phyloP scores from a whole-genome alignment of 2,329 filamentous ascomycete species.

The Cytospora chrysosperma region DNA sequence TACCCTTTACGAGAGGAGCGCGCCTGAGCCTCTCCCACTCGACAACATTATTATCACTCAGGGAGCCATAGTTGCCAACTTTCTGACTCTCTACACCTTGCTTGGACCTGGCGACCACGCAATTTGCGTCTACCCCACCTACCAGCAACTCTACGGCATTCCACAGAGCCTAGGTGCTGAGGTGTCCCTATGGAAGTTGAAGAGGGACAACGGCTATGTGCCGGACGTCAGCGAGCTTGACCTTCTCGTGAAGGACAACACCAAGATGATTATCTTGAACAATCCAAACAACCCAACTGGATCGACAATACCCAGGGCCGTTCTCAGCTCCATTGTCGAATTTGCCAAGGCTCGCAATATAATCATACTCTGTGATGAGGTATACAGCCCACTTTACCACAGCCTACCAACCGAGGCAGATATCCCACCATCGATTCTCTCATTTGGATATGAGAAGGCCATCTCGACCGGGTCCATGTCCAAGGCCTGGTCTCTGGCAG shows the following conservation, averaged over 20 bases:
- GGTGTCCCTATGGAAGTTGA: constrained; percentile 73
- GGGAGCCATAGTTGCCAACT: constrained; percentile 83
- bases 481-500: constrained; percentile 81
- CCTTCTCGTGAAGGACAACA: constrained; percentile 63
- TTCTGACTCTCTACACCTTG: constrained; percentile 72
- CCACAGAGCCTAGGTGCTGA: constrained; percentile 73
- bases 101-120: constrained; percentile 76
- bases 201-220: constrained; percentile 62
- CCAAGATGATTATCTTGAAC: constrained; percentile 62
- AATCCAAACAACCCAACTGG: constrained; percentile 86
- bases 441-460: constrained; percentile 68
- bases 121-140: constrained; percentile 82
- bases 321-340: constrained; percentile 60
- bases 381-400: constrained; percentile 83
- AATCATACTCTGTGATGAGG: constrained; percentile 73
- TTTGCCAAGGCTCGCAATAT: constrained; percentile 64
- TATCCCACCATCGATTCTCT: constrained; percentile 64
- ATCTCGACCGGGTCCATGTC: constrained; percentile 79
- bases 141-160: constrained; percentile 79
- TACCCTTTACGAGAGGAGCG: constrained; percentile 58
- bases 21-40: constrained; percentile 39
- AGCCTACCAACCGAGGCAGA: constrained; percentile 52
- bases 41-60: constrained; percentile 74
- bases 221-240: constrained; percentile 67
- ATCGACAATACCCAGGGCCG: constrained; percentile 60